Base-by-base conservation (phyloP, 352 stramenopile genomes). In the Globisporangium barbulae region DNA sequence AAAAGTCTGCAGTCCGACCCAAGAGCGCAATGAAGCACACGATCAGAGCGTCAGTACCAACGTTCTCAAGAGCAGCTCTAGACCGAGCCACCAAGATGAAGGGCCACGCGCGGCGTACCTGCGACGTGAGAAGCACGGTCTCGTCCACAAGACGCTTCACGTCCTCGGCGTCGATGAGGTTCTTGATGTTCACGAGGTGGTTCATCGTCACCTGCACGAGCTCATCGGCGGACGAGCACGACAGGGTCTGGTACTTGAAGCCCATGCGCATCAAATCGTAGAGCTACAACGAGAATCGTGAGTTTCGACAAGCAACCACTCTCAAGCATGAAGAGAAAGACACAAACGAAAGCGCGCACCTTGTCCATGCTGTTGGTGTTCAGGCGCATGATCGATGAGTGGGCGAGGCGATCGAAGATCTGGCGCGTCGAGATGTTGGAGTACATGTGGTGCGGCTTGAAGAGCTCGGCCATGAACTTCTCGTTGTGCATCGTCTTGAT, bases 221-320 rank as follows among this genome's bases (percentile, higher is more conserved):
- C 52, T 97, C 85, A 42, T 94, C 82, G 3, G 90, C 84, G 19
- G 81, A 94, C 12, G 81, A 78, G 60, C 85, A 96, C 8, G 74
- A 81, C 25, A 97, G 56, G 5, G 97, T 61, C 64, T 98, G 92
- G 69, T 94, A 96, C 74, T 98, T 98, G 75, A 97, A 96, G n/a
- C 90, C 93, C 93, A 98, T 97, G 59, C 88, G 91, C 88, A 98
- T 97, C 61, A 98, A 75, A 54, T 97, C 93, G 72, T 97, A 98
- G 30, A 98, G 85, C 83, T 83, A 35, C 10, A 35, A 17, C 10
- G 28, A 42, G 48, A 47, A 3, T 0, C 19, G 8, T 25, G 30
- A 57, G 17, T 12, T 1, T 4, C 10, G 4, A 19, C 5, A 44
- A 47, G 21, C 45, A 57, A 47, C 54, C n/a, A 5, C 30, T 19